Conservation (phyloP, 2,329 filamentous ascomycete species). For the Botrytis tulipae region DNA sequence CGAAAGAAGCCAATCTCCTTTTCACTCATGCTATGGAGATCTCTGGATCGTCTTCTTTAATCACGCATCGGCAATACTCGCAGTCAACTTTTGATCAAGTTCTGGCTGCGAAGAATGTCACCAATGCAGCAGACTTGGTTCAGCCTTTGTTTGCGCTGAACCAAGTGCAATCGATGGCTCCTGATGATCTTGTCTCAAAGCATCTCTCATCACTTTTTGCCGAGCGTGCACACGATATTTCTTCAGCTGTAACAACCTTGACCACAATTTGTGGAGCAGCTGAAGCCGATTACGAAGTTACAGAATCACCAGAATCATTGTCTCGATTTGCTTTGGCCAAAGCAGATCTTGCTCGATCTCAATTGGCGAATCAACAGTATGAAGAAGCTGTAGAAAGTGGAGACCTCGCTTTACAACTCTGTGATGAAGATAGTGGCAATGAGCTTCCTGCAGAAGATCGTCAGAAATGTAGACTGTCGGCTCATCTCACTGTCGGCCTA, state of each 20-base stretch:
- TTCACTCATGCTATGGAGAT: conserved; percentile 96
- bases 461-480: conserved; percentile 72
- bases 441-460: conserved; percentile 65
- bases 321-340: conserved; percentile 78
- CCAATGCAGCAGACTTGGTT: conserved; percentile 63
- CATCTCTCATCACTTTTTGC: conserved; percentile 80
- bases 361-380: conserved; percentile 67
- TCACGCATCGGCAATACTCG: conserved; percentile 77
- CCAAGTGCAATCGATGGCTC: conserved; percentile 71
- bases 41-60: conserved; percentile 69
- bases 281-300: conserved; percentile 80
- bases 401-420: conserved; percentile 76
- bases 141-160: conserved; percentile 86
- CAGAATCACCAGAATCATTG: conserved; percentile 72
- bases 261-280: conserved; percentile 65
- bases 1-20: conserved; percentile 74
- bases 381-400: conserved; percentile 73
- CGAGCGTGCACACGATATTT: conserved; percentile 72
- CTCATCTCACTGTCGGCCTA: conserved; percentile 81
- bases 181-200: conserved; percentile 67
- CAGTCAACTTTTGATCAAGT: conserved; percentile 81
- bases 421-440: conserved; percentile 66
- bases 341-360: conserved; percentile 80
- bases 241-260: conserved; percentile 61
- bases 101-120: conserved; percentile 52